Evolutionary conservation across 2,329 filamentous ascomycete genomes (phyloP).

Genomic region (Ceratocystis eucalypticola): DNA sequence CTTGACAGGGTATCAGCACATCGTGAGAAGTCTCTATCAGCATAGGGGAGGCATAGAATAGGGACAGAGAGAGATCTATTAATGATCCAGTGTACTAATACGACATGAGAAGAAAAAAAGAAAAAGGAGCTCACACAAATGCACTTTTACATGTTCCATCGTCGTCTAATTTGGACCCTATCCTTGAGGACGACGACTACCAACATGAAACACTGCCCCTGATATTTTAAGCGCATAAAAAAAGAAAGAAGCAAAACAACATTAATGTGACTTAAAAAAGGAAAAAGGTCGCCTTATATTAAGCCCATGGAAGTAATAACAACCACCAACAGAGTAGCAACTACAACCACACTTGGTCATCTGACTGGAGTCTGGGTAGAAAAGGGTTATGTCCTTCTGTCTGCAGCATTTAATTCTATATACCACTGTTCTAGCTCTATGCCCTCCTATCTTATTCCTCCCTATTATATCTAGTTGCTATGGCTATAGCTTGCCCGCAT

Average conservation of each 20-base stretch:
- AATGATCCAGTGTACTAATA: neutral
- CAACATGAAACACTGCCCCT: neutral
- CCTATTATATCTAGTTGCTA: neutral
- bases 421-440: neutral
- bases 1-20: slow-evolving; percentile 43
- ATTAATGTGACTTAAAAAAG: neutral
- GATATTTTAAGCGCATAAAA: neutral
- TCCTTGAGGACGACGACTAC: neutral
- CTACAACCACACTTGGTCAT: neutral
- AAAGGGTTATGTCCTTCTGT: neutral
- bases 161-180: neutral
- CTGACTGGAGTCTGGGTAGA: neutral
- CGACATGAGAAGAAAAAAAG: neutral
- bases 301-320: neutral
- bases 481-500: neutral
- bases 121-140: neutral
- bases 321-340: neutral
- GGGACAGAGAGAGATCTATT: neutral
- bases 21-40: slow-evolving; percentile 37
- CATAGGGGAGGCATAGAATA: neutral
- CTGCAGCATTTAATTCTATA: neutral
- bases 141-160: neutral
- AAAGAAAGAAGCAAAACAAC: neutral
- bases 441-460: neutral
- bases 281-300: too few species aligned